Conservation (phyloP, 805 yeast species). For the Lachancea sp. region DNA sequence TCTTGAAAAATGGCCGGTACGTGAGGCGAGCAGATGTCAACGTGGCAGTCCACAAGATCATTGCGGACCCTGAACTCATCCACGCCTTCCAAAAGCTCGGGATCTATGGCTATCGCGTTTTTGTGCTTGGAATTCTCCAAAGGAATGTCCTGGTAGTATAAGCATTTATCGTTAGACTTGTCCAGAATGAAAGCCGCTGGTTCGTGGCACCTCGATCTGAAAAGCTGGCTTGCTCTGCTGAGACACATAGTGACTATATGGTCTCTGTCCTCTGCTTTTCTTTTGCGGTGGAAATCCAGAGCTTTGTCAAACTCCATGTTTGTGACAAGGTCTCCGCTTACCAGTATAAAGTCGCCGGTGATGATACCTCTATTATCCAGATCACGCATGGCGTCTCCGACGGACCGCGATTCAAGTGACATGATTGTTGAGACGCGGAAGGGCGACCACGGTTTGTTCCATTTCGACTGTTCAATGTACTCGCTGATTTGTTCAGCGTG, state of each 20-base stretch:
- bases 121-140: constrained; percentile 41
- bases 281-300: constrained; percentile 63
- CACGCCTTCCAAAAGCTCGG: constrained; percentile 70
- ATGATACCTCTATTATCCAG: constrained; percentile 85
- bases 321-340: constrained; percentile 94
- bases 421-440: constrained; percentile 73
- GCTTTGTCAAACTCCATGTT: constrained; percentile 76
- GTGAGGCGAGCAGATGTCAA: constrained; percentile 89
- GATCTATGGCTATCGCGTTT: constrained; percentile 59
- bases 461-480: constrained; percentile 69
- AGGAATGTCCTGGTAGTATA: constrained; percentile 77
- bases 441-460: constrained; percentile 67
- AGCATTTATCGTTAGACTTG: constrained; percentile 63
- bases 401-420: constrained; percentile 81
- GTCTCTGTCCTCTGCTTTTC: constrained; percentile 73
- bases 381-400: constrained; percentile 97
- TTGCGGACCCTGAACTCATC: constrained; percentile 77
- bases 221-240: constrained; percentile 75
- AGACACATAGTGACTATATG: constrained; percentile 93
- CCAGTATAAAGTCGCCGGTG: constrained; percentile 80
- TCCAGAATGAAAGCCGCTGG: constrained; percentile 84
- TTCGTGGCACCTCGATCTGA: constrained; percentile 77
- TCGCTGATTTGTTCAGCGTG: constrained; percentile 85
- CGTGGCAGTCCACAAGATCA: constrained; percentile 92
- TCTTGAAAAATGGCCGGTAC: constrained; percentile 95